Evolutionary conservation across 2,329 filamentous ascomycete species (phyloP), one percentile per base, ranked within the genome.

Genomic region (Ophiostoma himal-ulmi): DNA sequence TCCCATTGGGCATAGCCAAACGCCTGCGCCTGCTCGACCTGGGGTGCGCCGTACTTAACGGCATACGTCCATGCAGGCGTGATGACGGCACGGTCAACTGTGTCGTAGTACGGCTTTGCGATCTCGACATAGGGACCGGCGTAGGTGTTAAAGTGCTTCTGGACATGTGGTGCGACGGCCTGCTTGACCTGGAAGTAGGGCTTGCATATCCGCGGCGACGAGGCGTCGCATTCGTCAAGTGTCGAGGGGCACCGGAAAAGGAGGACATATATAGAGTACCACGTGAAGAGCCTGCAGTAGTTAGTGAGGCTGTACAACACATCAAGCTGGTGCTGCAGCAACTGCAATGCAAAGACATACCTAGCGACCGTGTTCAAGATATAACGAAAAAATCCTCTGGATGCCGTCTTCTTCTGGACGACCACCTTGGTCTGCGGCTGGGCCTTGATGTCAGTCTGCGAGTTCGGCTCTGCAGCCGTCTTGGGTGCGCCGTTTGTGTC

Each of bases 81-180:
- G 76, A 95, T 86, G 67, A 96, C 82, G 62, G 84, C 81, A 74
- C 88, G 85, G 74, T 90, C 83, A 67, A 88, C 79, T 0, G 82
- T 81, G 22, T 86, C 77, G 77, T 90, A 90, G 80, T 98, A 97
- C 0, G 94, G 94, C 72, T 86, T 88, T 48, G 86, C 89, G 68
- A 87, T 81, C 52, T 94, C 86, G 73, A 97, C 87, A 77, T 97
- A 95, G 2, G 93, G 92, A 6, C 90, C 91, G 34, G 92, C 90
- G 77, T 97, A 96, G 71, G 86, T 80, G 74, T 94, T 83, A 79
- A 97, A 98, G 80, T 96, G 96, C 2, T 94, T 94, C 75, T 89
- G 84, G 41, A 96, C 77, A 78, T 94, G 90, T 3, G 95, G 95
- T 36, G 87, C 81, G 72, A 94, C 82, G 71, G 81, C 77, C 26